Evolutionary conservation across 768 basidiomycete genomes (phyloP).

Genomic region (Leccinum rimulosum): DNA sequence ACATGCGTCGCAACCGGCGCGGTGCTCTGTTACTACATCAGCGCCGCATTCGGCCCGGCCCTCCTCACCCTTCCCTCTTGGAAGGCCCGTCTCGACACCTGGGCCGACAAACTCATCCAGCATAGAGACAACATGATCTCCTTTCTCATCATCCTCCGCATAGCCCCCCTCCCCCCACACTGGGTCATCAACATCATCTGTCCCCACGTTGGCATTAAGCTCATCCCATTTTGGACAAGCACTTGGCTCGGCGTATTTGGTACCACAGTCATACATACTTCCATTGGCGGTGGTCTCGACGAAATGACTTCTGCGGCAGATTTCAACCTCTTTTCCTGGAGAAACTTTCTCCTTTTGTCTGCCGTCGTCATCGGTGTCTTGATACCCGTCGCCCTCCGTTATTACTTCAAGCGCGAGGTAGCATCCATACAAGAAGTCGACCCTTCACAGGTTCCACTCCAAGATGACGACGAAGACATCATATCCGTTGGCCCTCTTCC

Average conservation of each 20-base stretch:
- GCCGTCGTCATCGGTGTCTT: slow-evolving; percentile 90
- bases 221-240: slow-evolving; percentile 85
- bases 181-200: slow-evolving; percentile 95
- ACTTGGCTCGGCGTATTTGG: slow-evolving; percentile 91
- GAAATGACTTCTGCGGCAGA: slow-evolving; percentile 94
- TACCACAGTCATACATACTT: slow-evolving; percentile 90
- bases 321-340: slow-evolving; percentile 90
- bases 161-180: slow-evolving; percentile 92
- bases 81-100: slow-evolving; percentile 77
- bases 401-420: slow-evolving; percentile 71
- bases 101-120: slow-evolving; percentile 72
- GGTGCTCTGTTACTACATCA: slow-evolving; percentile 88
- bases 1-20: slow-evolving; percentile 90
- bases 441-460: slow-evolving; percentile 33
- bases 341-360: slow-evolving; percentile 81
- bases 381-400: slow-evolving; percentile 87
- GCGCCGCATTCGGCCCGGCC: slow-evolving; percentile 89
- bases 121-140: slow-evolving; percentile 86
- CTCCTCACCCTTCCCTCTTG: slow-evolving; percentile 84
- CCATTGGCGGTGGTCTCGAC: slow-evolving; percentile 90
- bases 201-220: slow-evolving; percentile 86
- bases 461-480: slow-evolving; percentile 44
- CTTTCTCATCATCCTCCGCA: slow-evolving; percentile 92
- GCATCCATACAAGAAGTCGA: slow-evolving; percentile 37
- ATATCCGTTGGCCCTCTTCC: slow-evolving; percentile 56